Conservation (phyloP, 345 rosid genomes). For the Raphanus raphanistrum region DNA sequence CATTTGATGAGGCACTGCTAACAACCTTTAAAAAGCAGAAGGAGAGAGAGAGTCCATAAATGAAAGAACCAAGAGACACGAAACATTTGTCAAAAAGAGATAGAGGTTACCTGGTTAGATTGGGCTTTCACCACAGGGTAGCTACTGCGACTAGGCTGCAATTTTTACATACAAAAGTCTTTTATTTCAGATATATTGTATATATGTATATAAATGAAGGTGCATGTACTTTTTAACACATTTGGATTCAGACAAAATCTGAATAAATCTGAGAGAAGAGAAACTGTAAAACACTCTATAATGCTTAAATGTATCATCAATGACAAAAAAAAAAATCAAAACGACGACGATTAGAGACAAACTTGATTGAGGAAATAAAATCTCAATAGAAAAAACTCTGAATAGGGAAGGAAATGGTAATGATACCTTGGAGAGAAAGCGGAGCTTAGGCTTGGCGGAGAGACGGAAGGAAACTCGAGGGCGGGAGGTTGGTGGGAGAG, state of each 20-base stretch:
- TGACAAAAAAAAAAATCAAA: neutral
- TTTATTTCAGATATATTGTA: conserved; percentile 3
- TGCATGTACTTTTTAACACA: neutral
- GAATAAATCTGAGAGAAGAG: neutral
- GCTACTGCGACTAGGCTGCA: conserved; percentile 44
- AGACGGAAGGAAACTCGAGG: conserved; percentile 49
- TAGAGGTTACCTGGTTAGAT: conserved; percentile 59
- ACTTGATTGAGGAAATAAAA: neutral
- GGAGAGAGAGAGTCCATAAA: conserved; percentile 56
- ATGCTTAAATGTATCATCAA: conserved; percentile 4
- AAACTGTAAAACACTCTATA: neutral
- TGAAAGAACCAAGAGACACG: conserved; percentile 1
- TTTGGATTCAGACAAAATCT: neutral
- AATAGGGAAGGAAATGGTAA: neutral
- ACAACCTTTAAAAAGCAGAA: conserved; percentile 60
- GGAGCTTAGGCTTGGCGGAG: conserved; percentile 48
- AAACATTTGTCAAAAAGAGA: conserved; percentile 40
- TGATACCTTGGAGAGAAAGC: conserved; percentile 51
- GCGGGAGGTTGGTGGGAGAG: conserved; percentile 19
- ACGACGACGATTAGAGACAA: neutral
- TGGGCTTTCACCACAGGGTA: conserved; percentile 58
- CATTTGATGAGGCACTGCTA: conserved; percentile 55
- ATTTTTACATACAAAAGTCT: conserved; percentile 20
- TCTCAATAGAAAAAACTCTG: too few species aligned
- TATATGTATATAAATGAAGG: neutral